Conservation (phyloP, 345 rosid genomes). For the Laguncularia racemosa region DNA sequence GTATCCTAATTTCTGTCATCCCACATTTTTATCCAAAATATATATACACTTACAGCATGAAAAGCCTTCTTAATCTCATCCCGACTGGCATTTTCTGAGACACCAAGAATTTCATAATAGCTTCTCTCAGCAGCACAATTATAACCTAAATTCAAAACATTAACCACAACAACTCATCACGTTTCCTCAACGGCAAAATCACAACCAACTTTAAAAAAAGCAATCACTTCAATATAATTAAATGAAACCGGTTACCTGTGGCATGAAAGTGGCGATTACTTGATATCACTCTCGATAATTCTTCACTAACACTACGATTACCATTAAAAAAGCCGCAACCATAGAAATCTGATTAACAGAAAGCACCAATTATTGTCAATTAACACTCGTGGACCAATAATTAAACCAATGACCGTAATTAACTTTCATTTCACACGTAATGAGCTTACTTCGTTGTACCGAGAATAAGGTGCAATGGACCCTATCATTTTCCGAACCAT, state of each 20-base stretch:
- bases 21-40: neutral
- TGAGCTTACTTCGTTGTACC: slow-evolving; percentile 33
- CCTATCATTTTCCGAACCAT: slow-evolving; percentile 11
- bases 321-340: slow-evolving; percentile 25
- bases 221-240: neutral
- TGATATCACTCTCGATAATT: slow-evolving; percentile 20
- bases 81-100: slow-evolving; percentile 52
- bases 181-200: neutral
- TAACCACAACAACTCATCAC: neutral
- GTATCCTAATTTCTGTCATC: too few species aligned
- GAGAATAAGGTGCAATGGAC: slow-evolving; percentile 9
- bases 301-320: slow-evolving; percentile 24
- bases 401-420: neutral
- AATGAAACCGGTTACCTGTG: slow-evolving; percentile 34
- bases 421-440: neutral
- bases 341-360: slow-evolving; percentile 19
- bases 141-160: slow-evolving; percentile 25
- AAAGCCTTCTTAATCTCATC: slow-evolving; percentile 86
- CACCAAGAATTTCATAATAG: slow-evolving; percentile 76
- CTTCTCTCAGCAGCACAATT: slow-evolving; percentile 30
- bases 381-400: slow-evolving; percentile 3
- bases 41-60: slow-evolving; percentile 39
- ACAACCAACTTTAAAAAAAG: too few species aligned
- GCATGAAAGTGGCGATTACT: slow-evolving; percentile 46
- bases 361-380: neutral